These are phyloP conservation scores for Globisporangium okanoganense DNA, from an alignment of 352 stramenopile species.

Conservation along the genomic window DNA sequence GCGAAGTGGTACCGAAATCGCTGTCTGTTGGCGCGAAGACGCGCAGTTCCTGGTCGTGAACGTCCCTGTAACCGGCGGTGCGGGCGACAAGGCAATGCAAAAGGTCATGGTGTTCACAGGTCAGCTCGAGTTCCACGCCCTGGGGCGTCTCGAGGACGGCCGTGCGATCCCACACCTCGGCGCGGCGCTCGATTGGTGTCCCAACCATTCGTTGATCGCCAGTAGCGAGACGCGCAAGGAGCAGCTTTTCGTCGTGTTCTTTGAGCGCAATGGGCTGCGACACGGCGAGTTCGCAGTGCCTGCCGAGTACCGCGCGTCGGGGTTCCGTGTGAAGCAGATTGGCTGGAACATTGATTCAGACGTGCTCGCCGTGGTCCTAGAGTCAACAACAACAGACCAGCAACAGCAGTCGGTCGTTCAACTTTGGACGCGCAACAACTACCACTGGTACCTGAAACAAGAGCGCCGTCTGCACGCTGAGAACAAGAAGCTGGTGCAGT, in stretches of 20 bases:
- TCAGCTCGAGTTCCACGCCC: conserved; percentile 51
- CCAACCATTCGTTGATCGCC: conserved; percentile 72
- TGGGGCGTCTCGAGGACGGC: conserved; percentile 72
- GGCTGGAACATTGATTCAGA: conserved; percentile 70
- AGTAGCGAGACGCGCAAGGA: conserved; percentile 55
- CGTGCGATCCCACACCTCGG: conserved; percentile 44
- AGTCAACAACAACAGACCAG: conserved; percentile 1
- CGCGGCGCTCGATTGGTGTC: conserved; percentile 53
- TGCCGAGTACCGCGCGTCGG: conserved; percentile 23
- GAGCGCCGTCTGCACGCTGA: conserved; percentile 28
- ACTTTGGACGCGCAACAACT: conserved; percentile 76
- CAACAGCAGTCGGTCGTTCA: conserved; percentile 32
- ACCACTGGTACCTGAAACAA: conserved; percentile 86
- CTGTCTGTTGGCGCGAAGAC: conserved; percentile 72
- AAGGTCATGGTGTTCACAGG: conserved; percentile 59
- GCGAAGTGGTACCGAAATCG: conserved; percentile 9
- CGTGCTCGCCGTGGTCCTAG: conserved; percentile 54
- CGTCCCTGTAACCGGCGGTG: conserved; percentile 17
- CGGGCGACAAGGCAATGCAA: conserved; percentile 16
- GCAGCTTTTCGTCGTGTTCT: conserved; percentile 70
- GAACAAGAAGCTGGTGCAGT: conserved; percentile 22
- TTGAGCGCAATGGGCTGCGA: conserved; percentile 77
- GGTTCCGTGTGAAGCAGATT: conserved; percentile 29
- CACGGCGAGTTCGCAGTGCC: conserved; percentile 76
- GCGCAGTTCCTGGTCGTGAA: conserved; percentile 64